Conservation (phyloP, 208 protist species). For the Leishmania tropica region DNA sequence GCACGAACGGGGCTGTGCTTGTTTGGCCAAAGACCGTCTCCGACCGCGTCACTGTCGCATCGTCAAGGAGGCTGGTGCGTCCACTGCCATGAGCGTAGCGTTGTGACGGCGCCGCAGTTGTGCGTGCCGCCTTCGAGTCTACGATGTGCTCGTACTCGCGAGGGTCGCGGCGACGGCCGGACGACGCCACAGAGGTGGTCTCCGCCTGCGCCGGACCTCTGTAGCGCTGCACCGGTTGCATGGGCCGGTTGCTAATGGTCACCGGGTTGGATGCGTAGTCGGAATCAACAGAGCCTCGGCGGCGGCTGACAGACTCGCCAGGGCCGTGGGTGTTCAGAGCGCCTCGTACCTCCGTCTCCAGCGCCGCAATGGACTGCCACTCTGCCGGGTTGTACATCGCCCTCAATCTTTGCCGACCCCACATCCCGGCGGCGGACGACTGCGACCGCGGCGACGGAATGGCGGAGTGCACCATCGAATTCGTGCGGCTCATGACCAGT, state of each 20-base stretch:
- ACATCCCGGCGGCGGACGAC: slow-evolving; percentile 26
- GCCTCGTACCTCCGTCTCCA: slow-evolving; percentile 63
- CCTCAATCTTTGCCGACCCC: slow-evolving; percentile 45
- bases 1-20: slow-evolving; percentile 1
- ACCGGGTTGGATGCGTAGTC: slow-evolving; percentile 8
- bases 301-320: slow-evolving; percentile 28
- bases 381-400: slow-evolving; percentile 59
- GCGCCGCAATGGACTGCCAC: slow-evolving; percentile 54
- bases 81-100: not conserved
- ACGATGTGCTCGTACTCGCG: slow-evolving; percentile 28
- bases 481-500: slow-evolving; percentile 33
- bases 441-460: slow-evolving; percentile 32
- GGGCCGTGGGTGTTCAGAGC: slow-evolving; percentile 39
- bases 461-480: slow-evolving; percentile 24
- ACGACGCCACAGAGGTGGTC: slow-evolving; percentile 9
- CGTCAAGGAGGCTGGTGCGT: not conserved
- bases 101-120: not conserved
- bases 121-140: slow-evolving; percentile 11
- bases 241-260: slow-evolving; percentile 11
- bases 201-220: not conserved
- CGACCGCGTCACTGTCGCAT: not conserved
- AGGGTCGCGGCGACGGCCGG: slow-evolving; percentile 21
- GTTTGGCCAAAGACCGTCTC: slow-evolving; percentile 1
- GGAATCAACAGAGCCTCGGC: slow-evolving; percentile 8
- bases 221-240: not conserved